Evolutionary conservation across 345 rosid species (phyloP).

Genomic region (Salix purpurea): DNA sequence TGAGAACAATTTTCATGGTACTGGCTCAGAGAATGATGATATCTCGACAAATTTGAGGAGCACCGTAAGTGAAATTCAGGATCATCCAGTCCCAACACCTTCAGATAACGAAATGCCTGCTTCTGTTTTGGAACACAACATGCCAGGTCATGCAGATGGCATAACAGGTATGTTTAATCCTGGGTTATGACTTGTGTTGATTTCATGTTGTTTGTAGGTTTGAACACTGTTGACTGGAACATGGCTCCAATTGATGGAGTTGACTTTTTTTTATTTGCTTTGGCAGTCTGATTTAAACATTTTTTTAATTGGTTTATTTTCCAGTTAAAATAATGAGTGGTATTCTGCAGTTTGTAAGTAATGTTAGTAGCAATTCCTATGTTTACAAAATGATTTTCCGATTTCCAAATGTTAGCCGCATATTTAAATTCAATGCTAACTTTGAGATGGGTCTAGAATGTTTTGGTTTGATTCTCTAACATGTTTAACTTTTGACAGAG

Average conservation of each 20-base stretch:
- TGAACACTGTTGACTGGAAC: not conserved
- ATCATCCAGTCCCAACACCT: conserved; percentile 28
- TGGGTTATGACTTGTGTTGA: not conserved
- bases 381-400: conserved; percentile 6
- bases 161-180: conserved; percentile 11
- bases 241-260: not conserved
- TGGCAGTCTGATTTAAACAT: not conserved
- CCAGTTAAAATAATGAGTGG: not conserved
- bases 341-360: not conserved
- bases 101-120: conserved; percentile 31
- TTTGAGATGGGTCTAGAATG: conserved; percentile 9
- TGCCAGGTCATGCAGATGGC: conserved; percentile 43
- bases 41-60: conserved; percentile 32
- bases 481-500: conserved; percentile 38
- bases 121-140: conserved; percentile 36
- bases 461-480: conserved; percentile 19
- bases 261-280: not conserved
- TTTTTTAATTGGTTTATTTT: not conserved
- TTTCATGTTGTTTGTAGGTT: not conserved
- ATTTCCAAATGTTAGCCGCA: not conserved
- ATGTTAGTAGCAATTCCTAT: not conserved
- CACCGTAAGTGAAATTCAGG: conserved; percentile 36
- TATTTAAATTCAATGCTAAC: conserved; percentile 8
- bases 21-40: conserved; percentile 37
- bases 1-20: conserved; percentile 34